Evolutionary conservation across 2,329 filamentous ascomycete genomes (phyloP).

Genomic region (Colletotrichum sp.): DNA sequence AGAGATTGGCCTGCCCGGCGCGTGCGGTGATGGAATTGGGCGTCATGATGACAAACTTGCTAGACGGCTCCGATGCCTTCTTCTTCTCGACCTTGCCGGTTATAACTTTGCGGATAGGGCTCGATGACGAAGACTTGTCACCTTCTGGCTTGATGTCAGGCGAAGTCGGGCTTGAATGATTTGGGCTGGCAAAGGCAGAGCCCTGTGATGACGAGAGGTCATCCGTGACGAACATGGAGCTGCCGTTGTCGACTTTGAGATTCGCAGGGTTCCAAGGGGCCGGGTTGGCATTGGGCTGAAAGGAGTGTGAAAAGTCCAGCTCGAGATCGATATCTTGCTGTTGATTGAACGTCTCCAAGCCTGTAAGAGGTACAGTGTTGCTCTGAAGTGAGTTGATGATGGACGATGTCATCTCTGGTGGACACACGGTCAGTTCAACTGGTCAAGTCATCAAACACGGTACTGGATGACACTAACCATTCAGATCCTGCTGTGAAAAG

Average conservation of each 20-base stretch:
- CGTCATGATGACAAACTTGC: slow-evolving; percentile 61
- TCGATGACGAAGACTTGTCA: slow-evolving; percentile 31
- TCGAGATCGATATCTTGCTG: slow-evolving; percentile 37
- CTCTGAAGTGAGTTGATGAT: slow-evolving; percentile 36
- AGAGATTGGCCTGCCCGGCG: slow-evolving; percentile 54
- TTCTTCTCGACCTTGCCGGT: slow-evolving; percentile 51
- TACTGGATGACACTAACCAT: slow-evolving; percentile 28
- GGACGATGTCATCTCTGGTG: slow-evolving; percentile 29
- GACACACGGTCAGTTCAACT: neutral
- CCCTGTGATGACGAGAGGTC: slow-evolving; percentile 39
- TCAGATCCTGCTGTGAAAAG: slow-evolving; percentile 38
- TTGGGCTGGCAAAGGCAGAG: slow-evolving; percentile 31
- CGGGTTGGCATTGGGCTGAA: slow-evolving; percentile 32
- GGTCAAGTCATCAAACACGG: neutral
- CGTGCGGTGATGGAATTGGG: slow-evolving; percentile 58
- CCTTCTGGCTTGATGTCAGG: slow-evolving; percentile 30
- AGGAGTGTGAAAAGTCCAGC: slow-evolving; percentile 41
- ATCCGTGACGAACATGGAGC: slow-evolving; percentile 40
- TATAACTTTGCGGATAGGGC: slow-evolving; percentile 47
- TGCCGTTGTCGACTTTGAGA: slow-evolving; percentile 34
- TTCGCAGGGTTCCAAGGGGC: slow-evolving; percentile 47
- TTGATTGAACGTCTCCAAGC: slow-evolving; percentile 27
- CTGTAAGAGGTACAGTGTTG: slow-evolving; percentile 26
- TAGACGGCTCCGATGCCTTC: slow-evolving; percentile 29
- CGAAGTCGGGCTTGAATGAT: slow-evolving; percentile 24